Percentiles rank a stretch among this genome's conserved stretches.
Evolutionary conservation across 2,329 filamentous ascomycete genomes (phyloP).

Genomic region (Fusarium aywerte): DNA sequence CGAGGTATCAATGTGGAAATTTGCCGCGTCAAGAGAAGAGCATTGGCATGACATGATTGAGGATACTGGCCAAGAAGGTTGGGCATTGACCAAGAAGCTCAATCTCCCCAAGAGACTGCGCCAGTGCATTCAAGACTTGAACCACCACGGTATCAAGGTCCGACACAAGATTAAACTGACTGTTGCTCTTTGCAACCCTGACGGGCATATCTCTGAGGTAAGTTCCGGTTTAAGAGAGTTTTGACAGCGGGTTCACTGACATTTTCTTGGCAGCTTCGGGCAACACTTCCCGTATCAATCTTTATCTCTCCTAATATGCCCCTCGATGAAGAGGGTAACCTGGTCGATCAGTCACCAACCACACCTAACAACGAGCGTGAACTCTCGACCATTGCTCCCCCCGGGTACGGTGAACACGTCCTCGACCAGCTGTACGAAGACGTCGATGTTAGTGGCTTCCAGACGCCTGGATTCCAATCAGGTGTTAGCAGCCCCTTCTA

Average conservation of each 20-base stretch:
- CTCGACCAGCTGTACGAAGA: conserved; percentile 93
- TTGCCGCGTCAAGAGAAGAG: conserved; percentile 65
- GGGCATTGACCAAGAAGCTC: conserved; percentile 68
- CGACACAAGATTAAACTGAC: conserved; percentile 93
- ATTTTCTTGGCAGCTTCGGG: conserved; percentile 70
- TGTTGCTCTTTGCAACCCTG: conserved; percentile 91
- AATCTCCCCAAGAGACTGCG: conserved; percentile 84
- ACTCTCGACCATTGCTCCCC: conserved; percentile 79
- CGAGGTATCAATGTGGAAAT: conserved; percentile 69
- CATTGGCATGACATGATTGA: conserved; percentile 77
- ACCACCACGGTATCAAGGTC: conserved; percentile 89
- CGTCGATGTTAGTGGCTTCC: conserved; percentile 82
- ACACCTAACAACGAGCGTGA: conserved; percentile 58
- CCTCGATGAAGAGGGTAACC: conserved; percentile 85
- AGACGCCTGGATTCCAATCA: conserved; percentile 77
- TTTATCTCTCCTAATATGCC: conserved; percentile 96
- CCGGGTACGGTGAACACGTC: conserved; percentile 88
- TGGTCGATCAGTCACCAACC: conserved; percentile 70
- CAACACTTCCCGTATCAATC: conserved; percentile 88
- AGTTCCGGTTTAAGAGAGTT: conserved; percentile 33
- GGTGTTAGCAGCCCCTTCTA: conserved; percentile 85
- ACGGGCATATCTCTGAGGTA: conserved; percentile 92
- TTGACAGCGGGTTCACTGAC: conserved; percentile 11
- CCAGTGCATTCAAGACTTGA: conserved; percentile 88
- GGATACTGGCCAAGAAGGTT: conserved; percentile 74